These are phyloP conservation scores for Ophiorrhiza pumila DNA, from an alignment of 257 asterid genomes.

Conservation along the genomic window DNA sequence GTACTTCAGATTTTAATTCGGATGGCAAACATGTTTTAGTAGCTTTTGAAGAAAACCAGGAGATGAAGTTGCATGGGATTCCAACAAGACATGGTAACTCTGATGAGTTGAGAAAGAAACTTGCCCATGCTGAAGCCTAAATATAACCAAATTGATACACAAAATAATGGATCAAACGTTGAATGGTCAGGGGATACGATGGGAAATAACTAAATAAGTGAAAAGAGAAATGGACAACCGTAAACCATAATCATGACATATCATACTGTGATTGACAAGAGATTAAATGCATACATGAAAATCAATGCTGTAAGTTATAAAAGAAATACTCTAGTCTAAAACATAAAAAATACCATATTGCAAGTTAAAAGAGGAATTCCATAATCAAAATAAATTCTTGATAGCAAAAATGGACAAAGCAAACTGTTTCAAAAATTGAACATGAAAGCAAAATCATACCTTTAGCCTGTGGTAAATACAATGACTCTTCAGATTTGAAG, in stretches of 20 bases:
- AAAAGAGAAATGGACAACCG: background rate
- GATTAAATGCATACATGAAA: background rate
- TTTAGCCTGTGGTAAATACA: slow-evolving; percentile 58
- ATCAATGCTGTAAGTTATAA: background rate
- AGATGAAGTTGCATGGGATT: too few species aligned
- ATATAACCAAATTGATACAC: too few species aligned
- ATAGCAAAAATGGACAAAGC: background rate
- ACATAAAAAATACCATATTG: background rate
- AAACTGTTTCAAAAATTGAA: background rate
- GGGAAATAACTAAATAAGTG: background rate
- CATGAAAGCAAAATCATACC: slow-evolving; percentile 34
- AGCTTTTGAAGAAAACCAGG: too few species aligned
- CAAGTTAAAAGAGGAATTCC: background rate
- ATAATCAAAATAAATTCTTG: background rate
- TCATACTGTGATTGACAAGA: background rate
- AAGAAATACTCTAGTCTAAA: background rate
- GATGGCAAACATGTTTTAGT: too few species aligned
- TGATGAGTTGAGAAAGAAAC: too few species aligned
- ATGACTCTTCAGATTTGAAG: slow-evolving; percentile 51
- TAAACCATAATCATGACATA: background rate
- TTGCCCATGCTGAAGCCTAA: too few species aligned
- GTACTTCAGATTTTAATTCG: too few species aligned
- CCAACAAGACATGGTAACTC: too few species aligned
- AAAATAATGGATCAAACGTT: too few species aligned
- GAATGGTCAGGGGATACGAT: too few species aligned